Evolutionary conservation across 306 rosid species (phyloP).

Genomic region (Ceratonia siliqua): DNA sequence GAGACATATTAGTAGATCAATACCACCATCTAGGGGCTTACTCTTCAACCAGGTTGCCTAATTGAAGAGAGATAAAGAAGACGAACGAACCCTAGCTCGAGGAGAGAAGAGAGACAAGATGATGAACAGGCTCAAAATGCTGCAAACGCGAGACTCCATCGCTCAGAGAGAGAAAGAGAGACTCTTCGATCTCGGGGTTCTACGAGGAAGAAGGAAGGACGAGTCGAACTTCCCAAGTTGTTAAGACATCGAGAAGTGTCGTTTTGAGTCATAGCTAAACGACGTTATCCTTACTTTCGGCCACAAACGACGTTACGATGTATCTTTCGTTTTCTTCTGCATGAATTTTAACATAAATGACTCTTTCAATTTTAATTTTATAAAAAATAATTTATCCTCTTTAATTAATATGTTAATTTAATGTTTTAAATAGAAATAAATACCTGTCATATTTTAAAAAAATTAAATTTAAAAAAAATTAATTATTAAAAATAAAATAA

Average conservation of each 20-base stretch:
- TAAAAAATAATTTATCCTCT: no score
- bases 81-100: constrained; percentile 38
- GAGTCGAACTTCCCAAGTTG: not conserved
- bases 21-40: constrained; percentile 17
- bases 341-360: no score
- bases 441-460: no score
- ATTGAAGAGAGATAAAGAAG: constrained; percentile 14
- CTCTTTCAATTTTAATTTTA: no score
- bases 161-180: constrained; percentile 12
- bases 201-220: not conserved
- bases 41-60: not conserved
- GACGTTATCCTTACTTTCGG: not conserved
- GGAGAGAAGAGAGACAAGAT: constrained; percentile 34
- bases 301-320: not conserved
- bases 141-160: constrained; percentile 45
- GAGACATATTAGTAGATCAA: constrained; percentile 38
- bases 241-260: not conserved
- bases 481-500: no score
- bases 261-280: not conserved
- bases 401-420: no score
- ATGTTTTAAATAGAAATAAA: no score
- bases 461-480: no score
- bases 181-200: not conserved
- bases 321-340: no score
- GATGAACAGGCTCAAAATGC: constrained; percentile 33